Base-by-base conservation (phyloP, 2,329 filamentous ascomycete genomes). In the Trichoderma pleuroti region DNA sequence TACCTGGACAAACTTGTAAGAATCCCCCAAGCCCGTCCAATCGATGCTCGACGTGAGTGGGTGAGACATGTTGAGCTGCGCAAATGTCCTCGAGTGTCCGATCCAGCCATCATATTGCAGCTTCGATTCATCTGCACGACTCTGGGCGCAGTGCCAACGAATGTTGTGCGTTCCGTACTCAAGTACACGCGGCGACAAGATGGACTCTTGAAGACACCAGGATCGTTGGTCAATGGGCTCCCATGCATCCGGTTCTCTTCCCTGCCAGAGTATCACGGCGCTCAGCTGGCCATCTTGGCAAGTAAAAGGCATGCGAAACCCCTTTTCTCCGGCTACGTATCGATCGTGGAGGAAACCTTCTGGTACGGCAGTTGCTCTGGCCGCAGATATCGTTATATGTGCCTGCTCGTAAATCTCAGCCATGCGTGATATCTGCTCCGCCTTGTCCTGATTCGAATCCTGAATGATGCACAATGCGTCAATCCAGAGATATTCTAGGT, bases 161-260 rank as follows among this genome's bases (percentile, higher is more conserved):
- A 68, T 34, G 8, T 68, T 68, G 21, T 68, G 65, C 18, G 65
- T 68, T 1, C 65, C 54, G 12, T 59, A 68, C 9, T 68, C 65
- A 10, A 68, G 65, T 14, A 68, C 36, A 4, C 65, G 36, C n/a
- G 65, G 65, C 16, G 65, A 68, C 10, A 68, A n/a, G 8, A 68
- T 68, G 7, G 52, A 68, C 4, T 68, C 65, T 32, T 68, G 65
- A 8, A 68, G 54, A 49, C 65, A 68, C 65, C 65, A 68, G 10
- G 52, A 42, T n/a, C 65, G 65, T 16, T 59, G 42, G 14, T 68
- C 65, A 3, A 68, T 60, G 34, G 65, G 65, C 26, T 68, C 65
- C 65, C 65, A 68, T 5, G 65, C 65, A 2, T 60, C 65, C 5
- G 54, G 52, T 10, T 68, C 52, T 14, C 65, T 46, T 5, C 65